These are phyloP conservation scores for Mortierella polycephala DNA, from an alignment of 371 early-diverging fungal species.

Conservation along the genomic window DNA sequence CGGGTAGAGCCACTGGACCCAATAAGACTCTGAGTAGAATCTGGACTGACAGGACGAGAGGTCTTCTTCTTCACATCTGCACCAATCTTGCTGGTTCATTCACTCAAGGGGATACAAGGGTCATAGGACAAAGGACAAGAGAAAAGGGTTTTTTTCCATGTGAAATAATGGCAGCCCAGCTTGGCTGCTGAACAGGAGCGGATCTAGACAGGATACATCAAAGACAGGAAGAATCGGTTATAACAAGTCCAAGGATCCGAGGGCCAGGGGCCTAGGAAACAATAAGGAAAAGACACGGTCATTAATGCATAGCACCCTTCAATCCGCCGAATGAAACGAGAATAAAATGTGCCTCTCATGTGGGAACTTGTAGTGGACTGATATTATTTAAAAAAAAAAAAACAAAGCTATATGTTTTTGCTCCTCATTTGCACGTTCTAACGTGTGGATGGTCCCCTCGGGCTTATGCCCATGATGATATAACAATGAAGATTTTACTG, in stretches of 20 bases:
- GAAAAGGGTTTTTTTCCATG: constrained; percentile 22
- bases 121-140: constrained; percentile 23
- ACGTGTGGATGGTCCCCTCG: no score
- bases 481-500: neutral
- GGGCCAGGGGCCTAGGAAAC: no score
- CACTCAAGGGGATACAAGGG: neutral
- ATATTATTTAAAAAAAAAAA: neutral
- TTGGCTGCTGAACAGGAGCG: no score
- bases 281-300: neutral
- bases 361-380: neutral
- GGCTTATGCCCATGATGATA: neutral
- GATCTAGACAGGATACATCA: constrained; percentile 56
- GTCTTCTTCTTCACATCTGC: neutral
- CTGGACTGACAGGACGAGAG: neutral
- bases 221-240: neutral
- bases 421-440: no score
- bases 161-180: no score
- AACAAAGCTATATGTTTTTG: neutral
- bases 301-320: neutral
- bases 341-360: neutral
- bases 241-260: neutral
- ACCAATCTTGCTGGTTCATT: neutral
- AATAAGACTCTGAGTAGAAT: constrained; percentile 19
- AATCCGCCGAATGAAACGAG: neutral
- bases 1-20: constrained; percentile 46